These are phyloP conservation scores for Taphrina populina DNA, from an alignment of 1,139 yeast species.

Conservation along the genomic window DNA sequence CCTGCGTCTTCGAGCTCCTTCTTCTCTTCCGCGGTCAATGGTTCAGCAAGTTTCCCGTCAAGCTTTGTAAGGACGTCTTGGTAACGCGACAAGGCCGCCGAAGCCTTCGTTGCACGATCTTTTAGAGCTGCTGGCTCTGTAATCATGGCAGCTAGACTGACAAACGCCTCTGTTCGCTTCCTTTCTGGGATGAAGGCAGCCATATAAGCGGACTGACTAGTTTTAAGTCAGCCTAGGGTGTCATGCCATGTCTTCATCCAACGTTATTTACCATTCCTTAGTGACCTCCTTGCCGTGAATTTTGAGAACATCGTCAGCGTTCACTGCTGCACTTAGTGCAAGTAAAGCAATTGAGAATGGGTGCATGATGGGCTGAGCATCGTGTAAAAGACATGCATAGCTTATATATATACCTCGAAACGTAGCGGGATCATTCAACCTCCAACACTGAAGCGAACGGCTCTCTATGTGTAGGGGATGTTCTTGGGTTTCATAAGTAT, in stretches of 20 bases:
- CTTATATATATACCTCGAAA: too few relatives aligned
- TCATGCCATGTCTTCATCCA: not conserved
- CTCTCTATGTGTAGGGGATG: too few relatives aligned
- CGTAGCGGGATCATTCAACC: too few relatives aligned
- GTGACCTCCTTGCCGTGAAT: constrained; percentile 28
- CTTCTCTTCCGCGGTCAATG: constrained; percentile 7
- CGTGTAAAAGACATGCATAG: too few relatives aligned
- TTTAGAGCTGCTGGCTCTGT: constrained; percentile 7
- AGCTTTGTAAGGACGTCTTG: constrained; percentile 8
- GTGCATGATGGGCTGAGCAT: too few relatives aligned
- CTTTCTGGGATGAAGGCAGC: constrained; percentile 18
- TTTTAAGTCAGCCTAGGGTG: too few relatives aligned
- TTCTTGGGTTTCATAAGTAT: too few relatives aligned
- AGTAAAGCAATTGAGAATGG: too few relatives aligned
- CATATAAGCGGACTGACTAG: constrained; percentile 6
- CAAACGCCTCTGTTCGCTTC: constrained; percentile 7
- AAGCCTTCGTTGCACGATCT: constrained; percentile 7
- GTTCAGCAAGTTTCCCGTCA: constrained; percentile 10
- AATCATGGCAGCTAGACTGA: constrained; percentile 2
- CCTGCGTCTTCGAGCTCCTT: constrained; percentile 7
- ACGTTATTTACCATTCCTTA: constrained; percentile 5
- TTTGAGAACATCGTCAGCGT: constrained; percentile 11
- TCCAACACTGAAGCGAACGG: too few relatives aligned
- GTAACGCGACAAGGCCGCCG: constrained; percentile 7
- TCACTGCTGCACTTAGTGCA: too few relatives aligned